These are phyloP conservation scores for Boletus sp. DNA, from an alignment of 768 basidiomycete genomes.

Conservation along the genomic window DNA sequence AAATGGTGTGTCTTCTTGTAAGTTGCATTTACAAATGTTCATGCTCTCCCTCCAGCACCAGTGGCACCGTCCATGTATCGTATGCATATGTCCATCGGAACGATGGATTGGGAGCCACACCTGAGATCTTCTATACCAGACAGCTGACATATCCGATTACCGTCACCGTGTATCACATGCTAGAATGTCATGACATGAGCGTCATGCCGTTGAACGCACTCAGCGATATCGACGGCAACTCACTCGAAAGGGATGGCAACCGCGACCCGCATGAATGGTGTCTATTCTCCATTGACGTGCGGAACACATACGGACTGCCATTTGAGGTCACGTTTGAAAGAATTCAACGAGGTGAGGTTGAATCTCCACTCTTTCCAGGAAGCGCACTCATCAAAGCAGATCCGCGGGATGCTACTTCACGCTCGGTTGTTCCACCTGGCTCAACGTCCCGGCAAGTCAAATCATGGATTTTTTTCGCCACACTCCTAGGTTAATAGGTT, in stretches of 20 bases:
- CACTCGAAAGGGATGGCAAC: constrained; percentile 41
- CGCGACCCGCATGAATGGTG: constrained; percentile 70
- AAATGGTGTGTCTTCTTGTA: constrained; percentile 70
- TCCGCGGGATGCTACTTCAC: constrained; percentile 38
- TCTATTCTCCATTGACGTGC: constrained; percentile 84
- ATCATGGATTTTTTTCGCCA: neutral
- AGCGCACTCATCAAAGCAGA: constrained; percentile 32
- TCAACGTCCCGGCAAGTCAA: constrained; percentile 69
- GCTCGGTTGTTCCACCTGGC: constrained; percentile 77
- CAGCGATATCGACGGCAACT: constrained; percentile 20
- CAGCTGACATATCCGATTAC: constrained; percentile 85
- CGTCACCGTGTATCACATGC: constrained; percentile 94
- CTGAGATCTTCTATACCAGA: constrained; percentile 75
- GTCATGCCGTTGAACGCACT: constrained; percentile 56
- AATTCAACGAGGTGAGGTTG: constrained; percentile 53
- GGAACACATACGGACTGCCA: constrained; percentile 86
- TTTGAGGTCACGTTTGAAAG: constrained; percentile 85
- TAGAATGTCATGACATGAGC: constrained; percentile 84
- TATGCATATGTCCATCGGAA: constrained; percentile 67
- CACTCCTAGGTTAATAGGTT: constrained; percentile 4
- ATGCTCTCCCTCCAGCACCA: constrained; percentile 49
- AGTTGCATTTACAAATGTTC: neutral
- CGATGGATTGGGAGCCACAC: constrained; percentile 28
- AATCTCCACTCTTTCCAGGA: neutral
- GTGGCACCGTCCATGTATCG: constrained; percentile 76